Percentiles rank a stretch among this genome's conserved stretches.
phyloP scores from a whole-genome alignment of 805 yeast species.

The Starmerella stigmatis region DNA sequence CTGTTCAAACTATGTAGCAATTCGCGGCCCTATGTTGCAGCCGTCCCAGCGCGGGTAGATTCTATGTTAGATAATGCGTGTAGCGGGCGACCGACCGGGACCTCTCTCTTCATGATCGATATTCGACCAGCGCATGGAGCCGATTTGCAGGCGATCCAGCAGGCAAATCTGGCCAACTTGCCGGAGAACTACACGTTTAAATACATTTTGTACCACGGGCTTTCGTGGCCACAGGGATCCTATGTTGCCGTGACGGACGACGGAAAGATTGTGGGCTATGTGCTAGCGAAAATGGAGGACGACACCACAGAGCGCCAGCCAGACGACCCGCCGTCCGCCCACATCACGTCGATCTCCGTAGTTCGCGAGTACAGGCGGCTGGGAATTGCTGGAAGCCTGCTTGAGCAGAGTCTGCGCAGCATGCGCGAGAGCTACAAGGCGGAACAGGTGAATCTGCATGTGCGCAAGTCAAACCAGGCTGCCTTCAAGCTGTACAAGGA shows the following conservation, averaged over 20 bases:
- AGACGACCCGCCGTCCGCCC: constrained; percentile 56
- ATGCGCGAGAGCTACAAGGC: constrained; percentile 74
- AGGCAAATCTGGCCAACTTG: constrained; percentile 78
- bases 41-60: not conserved
- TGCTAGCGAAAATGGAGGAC: constrained; percentile 92
- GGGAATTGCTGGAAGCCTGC: constrained; percentile 88
- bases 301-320: constrained; percentile 35
- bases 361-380: constrained; percentile 91
- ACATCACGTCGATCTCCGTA: constrained; percentile 85
- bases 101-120: constrained; percentile 39
- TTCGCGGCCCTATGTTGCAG: no score
- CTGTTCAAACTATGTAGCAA: no score
- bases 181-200: constrained; percentile 92
- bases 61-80: constrained; percentile 1
- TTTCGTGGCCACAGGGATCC: constrained; percentile 97
- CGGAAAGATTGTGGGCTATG: constrained; percentile 87
- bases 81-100: no score
- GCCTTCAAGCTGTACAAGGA: constrained; percentile 86
- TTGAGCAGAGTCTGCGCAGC: constrained; percentile 64
- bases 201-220: constrained; percentile 84
- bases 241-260: constrained; percentile 75
- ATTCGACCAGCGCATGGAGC: constrained; percentile 77
- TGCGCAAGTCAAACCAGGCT: constrained; percentile 84
- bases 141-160: constrained; percentile 91
- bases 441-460: constrained; percentile 79